Conservation (phyloP, 2,329 filamentous ascomycete species). For the Ascochyta rabiei region DNA sequence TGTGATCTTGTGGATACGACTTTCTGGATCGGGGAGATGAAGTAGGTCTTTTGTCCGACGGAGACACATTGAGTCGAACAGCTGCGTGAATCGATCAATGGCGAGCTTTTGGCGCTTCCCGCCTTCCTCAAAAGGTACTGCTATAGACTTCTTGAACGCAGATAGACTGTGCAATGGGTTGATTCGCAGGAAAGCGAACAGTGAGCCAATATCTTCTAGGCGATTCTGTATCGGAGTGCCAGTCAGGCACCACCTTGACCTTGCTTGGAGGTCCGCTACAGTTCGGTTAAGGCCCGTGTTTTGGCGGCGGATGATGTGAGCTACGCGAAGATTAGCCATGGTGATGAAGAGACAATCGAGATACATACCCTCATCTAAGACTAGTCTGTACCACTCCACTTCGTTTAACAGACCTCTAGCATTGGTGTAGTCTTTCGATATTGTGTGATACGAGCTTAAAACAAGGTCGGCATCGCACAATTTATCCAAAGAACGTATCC, state of each 20-base stretch:
- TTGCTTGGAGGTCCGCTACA: slow-evolving; percentile 51
- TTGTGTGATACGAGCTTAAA: slow-evolving; percentile 41
- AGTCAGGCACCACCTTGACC: slow-evolving; percentile 53
- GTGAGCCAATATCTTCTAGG: slow-evolving; percentile 58
- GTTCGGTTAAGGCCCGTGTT: slow-evolving; percentile 54
- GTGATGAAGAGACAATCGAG: slow-evolving; percentile 52
- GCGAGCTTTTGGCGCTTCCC: slow-evolving; percentile 26
- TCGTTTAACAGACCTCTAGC: slow-evolving; percentile 18
- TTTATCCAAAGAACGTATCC: slow-evolving; percentile 12
- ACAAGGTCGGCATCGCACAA: slow-evolving; percentile 33
- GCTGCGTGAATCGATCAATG: slow-evolving; percentile 30
- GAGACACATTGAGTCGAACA: slow-evolving; percentile 50
- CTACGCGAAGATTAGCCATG: slow-evolving; percentile 24
- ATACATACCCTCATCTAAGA: slow-evolving; percentile 49
- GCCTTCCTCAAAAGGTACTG: slow-evolving; percentile 46
- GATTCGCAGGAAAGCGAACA: slow-evolving; percentile 57
- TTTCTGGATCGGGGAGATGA: slow-evolving; percentile 42
- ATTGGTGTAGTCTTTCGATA: slow-evolving; percentile 21
- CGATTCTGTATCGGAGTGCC: slow-evolving; percentile 59
- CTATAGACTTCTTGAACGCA: slow-evolving; percentile 55
- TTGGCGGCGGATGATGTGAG: slow-evolving; percentile 58
- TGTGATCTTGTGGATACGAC: slow-evolving; percentile 32
- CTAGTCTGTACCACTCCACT: slow-evolving; percentile 38
- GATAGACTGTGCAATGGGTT: slow-evolving; percentile 51
- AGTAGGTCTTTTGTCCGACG: slow-evolving; percentile 53